A percentile compares a stretch with the other conserved stretches of the same genome.
phyloP scores from a whole-genome alignment of 805 yeast genomes.

The Cyberlindnera americana region DNA sequence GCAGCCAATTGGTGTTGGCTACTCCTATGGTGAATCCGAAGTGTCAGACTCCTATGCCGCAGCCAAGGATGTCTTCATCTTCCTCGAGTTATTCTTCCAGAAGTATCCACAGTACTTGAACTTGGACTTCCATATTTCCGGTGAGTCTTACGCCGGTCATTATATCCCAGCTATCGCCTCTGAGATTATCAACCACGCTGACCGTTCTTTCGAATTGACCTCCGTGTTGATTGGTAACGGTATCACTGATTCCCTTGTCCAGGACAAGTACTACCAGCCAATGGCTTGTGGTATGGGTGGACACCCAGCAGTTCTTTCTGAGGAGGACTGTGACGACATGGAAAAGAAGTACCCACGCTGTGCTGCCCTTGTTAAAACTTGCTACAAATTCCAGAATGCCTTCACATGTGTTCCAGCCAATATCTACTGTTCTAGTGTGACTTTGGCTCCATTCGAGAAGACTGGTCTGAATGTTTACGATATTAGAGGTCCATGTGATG shows the following conservation, averaged over 20 bases:
- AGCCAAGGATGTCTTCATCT: conserved; percentile 81
- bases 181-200: conserved; percentile 43
- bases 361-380: conserved; percentile 53
- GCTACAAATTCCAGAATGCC: conserved; percentile 60
- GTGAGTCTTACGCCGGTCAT: conserved; percentile 84
- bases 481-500: conserved; percentile 75
- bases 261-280: conserved; percentile 76
- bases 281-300: conserved; percentile 96
- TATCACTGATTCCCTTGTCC: conserved; percentile 78
- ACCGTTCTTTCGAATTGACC: conserved; percentile 57
- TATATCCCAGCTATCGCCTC: conserved; percentile 70
- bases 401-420: conserved; percentile 83
- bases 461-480: conserved; percentile 89
- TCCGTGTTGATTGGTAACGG: conserved; percentile 93
- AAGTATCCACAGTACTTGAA: conserved; percentile 70
- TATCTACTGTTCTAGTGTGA: conserved; percentile 68
- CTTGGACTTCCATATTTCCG: conserved; percentile 70
- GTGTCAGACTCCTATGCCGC: conserved; percentile 77
- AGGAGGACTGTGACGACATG: conserved; percentile 70
- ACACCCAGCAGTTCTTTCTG: conserved; percentile 64
- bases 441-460: conserved; percentile 63
- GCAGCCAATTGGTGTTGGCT: conserved; percentile 93
- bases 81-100: conserved; percentile 77
- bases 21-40: conserved; percentile 65
- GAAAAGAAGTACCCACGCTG: conserved; percentile 60